A percentile compares a stretch with the other conserved stretches of the same genome.
These are phyloP conservation scores for Lasiosphaeria hispida DNA, from an alignment of 495 filamentous ascomycete species.

Conservation along the genomic window DNA sequence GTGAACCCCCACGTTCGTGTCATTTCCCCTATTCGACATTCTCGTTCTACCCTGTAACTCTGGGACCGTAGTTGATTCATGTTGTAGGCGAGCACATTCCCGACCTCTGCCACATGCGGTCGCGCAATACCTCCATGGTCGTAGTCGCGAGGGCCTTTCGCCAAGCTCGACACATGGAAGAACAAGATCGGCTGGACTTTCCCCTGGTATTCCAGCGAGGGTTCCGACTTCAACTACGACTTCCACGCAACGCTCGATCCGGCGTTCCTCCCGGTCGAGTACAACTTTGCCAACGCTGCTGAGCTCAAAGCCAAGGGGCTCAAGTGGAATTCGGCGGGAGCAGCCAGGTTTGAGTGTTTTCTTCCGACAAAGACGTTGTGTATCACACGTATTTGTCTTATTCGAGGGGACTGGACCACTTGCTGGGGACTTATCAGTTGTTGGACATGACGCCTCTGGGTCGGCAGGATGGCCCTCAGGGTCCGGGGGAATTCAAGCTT, in stretches of 20 bases:
- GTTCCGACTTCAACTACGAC: conserved; percentile 37
- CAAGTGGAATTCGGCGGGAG: conserved; percentile 30
- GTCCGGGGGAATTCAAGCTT: conserved; percentile 17
- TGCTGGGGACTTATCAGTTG: conserved; percentile 25
- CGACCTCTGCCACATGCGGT: conserved; percentile 34
- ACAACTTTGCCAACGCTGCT: conserved; percentile 32
- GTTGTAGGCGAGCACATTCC: conserved; percentile 37
- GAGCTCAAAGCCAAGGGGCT: conserved; percentile 26
- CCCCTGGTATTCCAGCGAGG: conserved; percentile 37
- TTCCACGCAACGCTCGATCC: conserved; percentile 32
- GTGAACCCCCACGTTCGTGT: too few relatives aligned
- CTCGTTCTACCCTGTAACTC: too few relatives aligned
- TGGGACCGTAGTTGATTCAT: too few relatives aligned
- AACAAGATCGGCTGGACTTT: conserved; percentile 43
- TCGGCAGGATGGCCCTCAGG: conserved; percentile 21
- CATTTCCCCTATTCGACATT: too few relatives aligned
- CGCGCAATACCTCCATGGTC: conserved; percentile 36
- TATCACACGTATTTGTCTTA: conserved; percentile 45
- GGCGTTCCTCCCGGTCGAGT: conserved; percentile 15
- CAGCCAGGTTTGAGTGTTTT: conserved; percentile 41
- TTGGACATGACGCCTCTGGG: conserved; percentile 36
- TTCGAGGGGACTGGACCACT: conserved; percentile 35
- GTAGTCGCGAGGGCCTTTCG: conserved; percentile 37
- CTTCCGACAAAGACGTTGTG: conserved; percentile 32
- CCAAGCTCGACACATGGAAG: conserved; percentile 37